Evolutionary conservation across 75 land plant species (phyloP), one percentile per base, ranked within the genome.

Genomic region (Selaginella moellendorffii): DNA sequence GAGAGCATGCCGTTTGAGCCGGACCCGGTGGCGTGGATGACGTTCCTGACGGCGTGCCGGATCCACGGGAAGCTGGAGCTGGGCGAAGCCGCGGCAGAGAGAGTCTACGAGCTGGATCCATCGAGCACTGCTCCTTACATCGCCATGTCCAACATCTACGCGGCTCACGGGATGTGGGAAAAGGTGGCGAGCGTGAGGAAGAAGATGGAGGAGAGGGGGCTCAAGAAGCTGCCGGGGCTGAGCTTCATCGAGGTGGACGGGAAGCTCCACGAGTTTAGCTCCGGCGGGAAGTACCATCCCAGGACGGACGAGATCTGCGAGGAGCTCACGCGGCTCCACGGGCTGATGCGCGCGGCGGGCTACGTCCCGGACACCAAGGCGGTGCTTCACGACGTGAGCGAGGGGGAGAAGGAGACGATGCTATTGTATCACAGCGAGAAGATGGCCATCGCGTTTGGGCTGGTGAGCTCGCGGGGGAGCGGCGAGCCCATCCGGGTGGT

Each of bases 1-100:
- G 65, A 66, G 0, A 64, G 70, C 28, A 82, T 82, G 82, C 64
- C 65, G n/a, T 30, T 79, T 9, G 46, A 71, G 54, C 71, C 85
- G 5, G 66, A 69, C 23, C 63, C 74, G 54, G 67, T 66, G 28
- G 65, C 77, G 2, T 82, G 85, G 85, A 77, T 70, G 0, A 68
- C 77, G 20, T 73, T 82, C 46, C 62, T 79, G 27, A 65, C 27
- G 28, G 72, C 72, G 28, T 68, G 77, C 62, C 30, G 74, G 12
- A 64, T 29, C 27, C 74, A 79, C 56, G 68, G 73, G 21, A 72
- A 77, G 29, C 5, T 52, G 12, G 68, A 77, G 31, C 68, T 83
- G 54, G 77, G 59, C 61, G 72, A 36, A 24, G 29, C 31, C 76
- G 12, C 29, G 25, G 5, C 73, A 77, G 0, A 70, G 77, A 0